These are phyloP conservation scores for Odonthalia washingtoniensis DNA, from an alignment of 31 red algal genomes.

Conservation along the genomic window DNA sequence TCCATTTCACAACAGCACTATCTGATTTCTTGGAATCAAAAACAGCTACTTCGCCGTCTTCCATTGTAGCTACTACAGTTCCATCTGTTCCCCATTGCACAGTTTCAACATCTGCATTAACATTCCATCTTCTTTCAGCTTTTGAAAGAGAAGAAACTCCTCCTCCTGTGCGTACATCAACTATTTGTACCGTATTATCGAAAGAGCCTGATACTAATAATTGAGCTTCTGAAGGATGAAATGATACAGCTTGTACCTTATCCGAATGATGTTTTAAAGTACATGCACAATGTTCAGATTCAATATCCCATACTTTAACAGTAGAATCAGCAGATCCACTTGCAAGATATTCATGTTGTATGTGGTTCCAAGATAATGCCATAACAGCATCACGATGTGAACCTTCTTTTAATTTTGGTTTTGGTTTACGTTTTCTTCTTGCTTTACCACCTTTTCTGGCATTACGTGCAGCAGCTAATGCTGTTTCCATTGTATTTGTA, in stretches of 20 bases:
- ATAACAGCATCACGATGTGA: conserved; percentile 90
- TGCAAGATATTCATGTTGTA: conserved; percentile 80
- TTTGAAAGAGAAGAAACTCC: neutral
- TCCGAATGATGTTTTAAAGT: conserved; percentile 80
- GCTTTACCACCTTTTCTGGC: neutral
- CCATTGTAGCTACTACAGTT: conserved; percentile 53
- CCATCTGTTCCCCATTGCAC: conserved; percentile 55
- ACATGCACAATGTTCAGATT: conserved; percentile 62
- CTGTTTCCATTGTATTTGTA: neutral
- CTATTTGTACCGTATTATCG: conserved; percentile 75
- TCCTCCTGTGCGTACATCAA: conserved; percentile 90
- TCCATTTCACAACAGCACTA: conserved; percentile 33
- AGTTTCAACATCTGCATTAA: conserved; percentile 68
- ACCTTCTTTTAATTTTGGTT: conserved; percentile 58
- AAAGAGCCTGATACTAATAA: conserved; percentile 83
- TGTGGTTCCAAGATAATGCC: conserved; percentile 81
- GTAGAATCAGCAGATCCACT: conserved; percentile 91
- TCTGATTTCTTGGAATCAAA: conserved; percentile 70
- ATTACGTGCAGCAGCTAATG: conserved; percentile 19
- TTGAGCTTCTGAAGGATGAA: conserved; percentile 72
- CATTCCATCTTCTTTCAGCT: conserved; percentile 40
- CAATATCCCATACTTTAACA: conserved; percentile 95
- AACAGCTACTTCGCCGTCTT: conserved; percentile 63
- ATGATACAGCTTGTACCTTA: conserved; percentile 92
- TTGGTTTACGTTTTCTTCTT: conserved; percentile 56